Evolutionary conservation across 352 stramenopile species (phyloP).

Genomic region (Halophytophthora batemanensis): DNA sequence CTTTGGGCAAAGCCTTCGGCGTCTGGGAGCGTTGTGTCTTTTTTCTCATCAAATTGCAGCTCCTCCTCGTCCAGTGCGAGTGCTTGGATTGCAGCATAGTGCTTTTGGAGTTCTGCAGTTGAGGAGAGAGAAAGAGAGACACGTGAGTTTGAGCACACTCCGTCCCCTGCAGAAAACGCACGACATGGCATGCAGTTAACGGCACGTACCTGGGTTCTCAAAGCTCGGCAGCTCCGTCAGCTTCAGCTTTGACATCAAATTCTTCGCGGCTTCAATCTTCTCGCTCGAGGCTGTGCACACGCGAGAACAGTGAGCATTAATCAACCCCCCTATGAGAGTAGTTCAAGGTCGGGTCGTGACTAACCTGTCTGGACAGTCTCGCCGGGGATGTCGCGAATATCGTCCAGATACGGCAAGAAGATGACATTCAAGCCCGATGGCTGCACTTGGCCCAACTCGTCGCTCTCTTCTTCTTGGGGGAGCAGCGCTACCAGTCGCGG

Average conservation of each 20-base stretch:
- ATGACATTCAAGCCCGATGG: conserved; percentile 74
- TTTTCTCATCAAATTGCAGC: conserved; percentile 72
- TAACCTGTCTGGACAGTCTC: conserved; percentile 39
- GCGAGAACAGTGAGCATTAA: conserved; percentile 5
- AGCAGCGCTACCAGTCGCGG: conserved; percentile 73
- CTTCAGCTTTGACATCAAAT: conserved; percentile 71
- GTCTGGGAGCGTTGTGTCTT: conserved; percentile 76
- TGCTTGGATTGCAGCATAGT: conserved; percentile 78
- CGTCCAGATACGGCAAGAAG: conserved; percentile 78
- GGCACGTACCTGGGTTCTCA: conserved; percentile 65
- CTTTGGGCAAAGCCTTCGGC: conserved; percentile 58
- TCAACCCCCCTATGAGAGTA: not conserved
- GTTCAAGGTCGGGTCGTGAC: not conserved
- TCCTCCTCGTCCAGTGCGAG: conserved; percentile 70
- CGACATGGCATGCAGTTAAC: not conserved
- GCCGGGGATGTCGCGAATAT: conserved; percentile 67
- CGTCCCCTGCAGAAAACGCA: not conserved
- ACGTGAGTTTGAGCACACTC: conserved; percentile 1
- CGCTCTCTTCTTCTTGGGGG: conserved; percentile 68
- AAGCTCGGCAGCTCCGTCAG: conserved; percentile 71
- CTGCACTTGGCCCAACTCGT: conserved; percentile 80
- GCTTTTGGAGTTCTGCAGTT: conserved; percentile 73
- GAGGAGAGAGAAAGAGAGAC: not conserved
- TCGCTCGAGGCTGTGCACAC: conserved; percentile 34
- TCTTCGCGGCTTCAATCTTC: conserved; percentile 61